Evolutionary conservation across 768 basidiomycete species (phyloP), one percentile per base, ranked within the genome.

Genomic region (Suillus sp.): DNA sequence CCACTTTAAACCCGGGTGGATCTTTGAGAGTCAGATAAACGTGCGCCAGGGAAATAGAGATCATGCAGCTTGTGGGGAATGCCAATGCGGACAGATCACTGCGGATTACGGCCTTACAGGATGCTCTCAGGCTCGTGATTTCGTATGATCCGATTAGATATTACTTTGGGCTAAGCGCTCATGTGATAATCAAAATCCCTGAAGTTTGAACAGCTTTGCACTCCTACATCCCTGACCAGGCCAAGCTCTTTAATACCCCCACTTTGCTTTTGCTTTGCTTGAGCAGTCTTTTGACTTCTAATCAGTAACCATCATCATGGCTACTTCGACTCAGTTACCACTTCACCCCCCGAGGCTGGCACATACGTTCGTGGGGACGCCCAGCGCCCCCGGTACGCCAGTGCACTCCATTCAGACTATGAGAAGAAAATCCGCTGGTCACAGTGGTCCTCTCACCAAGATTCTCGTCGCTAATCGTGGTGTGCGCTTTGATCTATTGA

Each of bases 381-480:
- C 92, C 66, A 91, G 89, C 74, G 86, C 83, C 13, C 91, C 92
- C 1, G 84, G 92, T 66, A 95, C 93, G 1, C 93, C 93, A 4
- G 90, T 95, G 64, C 93, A 95, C 74, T 93, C 88, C 64, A 95
- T 95, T 68, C 89, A 93, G 76, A 91, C 92, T 32, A 93, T 95
- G 90, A 85, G 93, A 66, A 83, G 93, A 69, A 95, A 93, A 80
- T 84, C 91, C 25, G 93, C 93, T 4, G 93, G 93, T n/a, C 93
- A 95, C 71, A 84, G 88, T 60, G 93, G 93, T 10, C 93, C 93
- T 4, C 78, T 95, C 65, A 94, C 94, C 53, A 95, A 95, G 82
- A 92, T 95, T 72, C 84, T 95, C 22, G 93, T 95, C 67, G 93
- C 93, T 58, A 95, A 95, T 77, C 90, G 93, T 66, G 93, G 93